phyloP scores from a whole-genome alignment of 2,329 filamentous ascomycete species.

The Chrysosporium queenslandicum region DNA sequence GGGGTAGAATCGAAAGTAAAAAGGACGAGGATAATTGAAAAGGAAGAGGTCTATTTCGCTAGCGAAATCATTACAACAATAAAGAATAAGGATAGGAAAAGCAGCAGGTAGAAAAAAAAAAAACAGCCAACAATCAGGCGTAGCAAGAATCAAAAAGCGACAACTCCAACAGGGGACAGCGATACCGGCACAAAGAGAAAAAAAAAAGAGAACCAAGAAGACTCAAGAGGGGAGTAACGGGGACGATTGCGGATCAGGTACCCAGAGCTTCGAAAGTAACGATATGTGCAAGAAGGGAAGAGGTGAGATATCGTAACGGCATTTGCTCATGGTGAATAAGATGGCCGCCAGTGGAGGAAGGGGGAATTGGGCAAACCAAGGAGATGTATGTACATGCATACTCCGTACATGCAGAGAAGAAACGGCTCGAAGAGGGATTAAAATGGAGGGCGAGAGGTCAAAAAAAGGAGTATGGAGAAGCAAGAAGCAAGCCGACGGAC shows the following conservation, averaged over 20 bases:
- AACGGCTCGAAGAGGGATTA: neutral
- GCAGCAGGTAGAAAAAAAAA: neutral
- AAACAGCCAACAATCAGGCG: no score
- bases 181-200: no score
- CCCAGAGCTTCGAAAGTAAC: neutral
- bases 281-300: neutral
- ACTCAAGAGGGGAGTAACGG: no score
- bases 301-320: neutral
- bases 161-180: neutral
- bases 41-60: slow-evolving; percentile 10
- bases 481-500: neutral
- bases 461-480: neutral
- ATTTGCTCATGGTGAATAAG: neutral
- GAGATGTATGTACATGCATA: slow-evolving; percentile 2
- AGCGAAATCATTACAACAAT: slow-evolving; percentile 24
- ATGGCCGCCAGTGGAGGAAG: neutral
- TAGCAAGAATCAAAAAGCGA: no score
- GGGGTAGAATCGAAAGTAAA: no score
- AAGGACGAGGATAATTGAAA: neutral
- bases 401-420: slow-evolving; percentile 2
- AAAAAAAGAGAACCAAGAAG: neutral
- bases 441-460: neutral
- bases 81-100: neutral
- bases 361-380: neutral
- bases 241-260: neutral